Conservation (phyloP, 495 filamentous ascomycete genomes). For the Xylaria nigripes region DNA sequence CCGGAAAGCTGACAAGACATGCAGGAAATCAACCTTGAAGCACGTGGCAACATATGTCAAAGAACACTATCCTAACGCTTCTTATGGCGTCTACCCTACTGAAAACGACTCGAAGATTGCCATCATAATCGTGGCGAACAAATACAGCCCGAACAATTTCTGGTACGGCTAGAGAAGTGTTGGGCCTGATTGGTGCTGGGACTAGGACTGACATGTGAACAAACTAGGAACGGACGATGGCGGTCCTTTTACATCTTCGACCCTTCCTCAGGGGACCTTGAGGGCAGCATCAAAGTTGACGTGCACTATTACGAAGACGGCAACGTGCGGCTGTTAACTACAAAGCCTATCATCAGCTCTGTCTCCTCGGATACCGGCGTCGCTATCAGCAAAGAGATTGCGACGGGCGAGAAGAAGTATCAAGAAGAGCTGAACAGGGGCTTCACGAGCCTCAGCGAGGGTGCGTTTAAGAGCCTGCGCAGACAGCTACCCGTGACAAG, state of each 20-base stretch:
- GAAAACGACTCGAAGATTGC: constrained; percentile 68
- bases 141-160: constrained; percentile 95
- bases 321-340: constrained; percentile 85
- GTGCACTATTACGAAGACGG: constrained; percentile 99
- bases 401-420: constrained; percentile 75
- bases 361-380: constrained; percentile 54
- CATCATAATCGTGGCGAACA: constrained; percentile 81
- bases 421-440: constrained; percentile 92
- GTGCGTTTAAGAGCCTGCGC: constrained; percentile 85
- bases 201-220: constrained; percentile 1
- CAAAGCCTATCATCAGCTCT: constrained; percentile 59
- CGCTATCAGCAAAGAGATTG: constrained; percentile 65
- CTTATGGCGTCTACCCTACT: constrained; percentile 72
- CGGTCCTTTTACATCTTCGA: constrained; percentile 76
- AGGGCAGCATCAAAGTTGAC: constrained; percentile 67
- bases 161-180: constrained; percentile 49
- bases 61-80: constrained; percentile 82
- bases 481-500: constrained; percentile 91
- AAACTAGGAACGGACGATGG: constrained; percentile 83
- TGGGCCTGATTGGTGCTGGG: not conserved
- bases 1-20: not conserved
- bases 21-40: constrained; percentile 73
- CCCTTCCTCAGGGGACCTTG: constrained; percentile 52
- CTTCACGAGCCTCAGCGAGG: constrained; percentile 82
- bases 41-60: constrained; percentile 64